Evolutionary conservation across 176 grass and related monocot genomes (phyloP).

Genomic region (Elymus sibiricus): DNA sequence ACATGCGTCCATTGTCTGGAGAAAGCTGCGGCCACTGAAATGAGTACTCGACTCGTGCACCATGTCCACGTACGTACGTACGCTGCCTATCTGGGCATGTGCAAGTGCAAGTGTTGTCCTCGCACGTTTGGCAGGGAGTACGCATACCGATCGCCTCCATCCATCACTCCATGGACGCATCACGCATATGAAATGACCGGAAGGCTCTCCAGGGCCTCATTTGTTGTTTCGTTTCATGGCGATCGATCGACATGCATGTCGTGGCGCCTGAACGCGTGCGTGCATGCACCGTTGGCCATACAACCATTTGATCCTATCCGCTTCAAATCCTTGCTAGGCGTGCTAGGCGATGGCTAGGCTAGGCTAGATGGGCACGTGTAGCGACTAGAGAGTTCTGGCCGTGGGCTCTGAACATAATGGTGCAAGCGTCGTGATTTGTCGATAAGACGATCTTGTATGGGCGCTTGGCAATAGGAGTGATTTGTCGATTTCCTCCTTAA

Average conservation of each 20-base stretch:
- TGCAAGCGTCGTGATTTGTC: neutral
- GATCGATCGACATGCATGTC: neutral
- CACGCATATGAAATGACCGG: neutral
- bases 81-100: neutral
- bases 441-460: neutral
- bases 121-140: neutral
- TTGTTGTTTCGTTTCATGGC: neutral
- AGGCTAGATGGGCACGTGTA: neutral
- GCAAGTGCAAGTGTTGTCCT: neutral
- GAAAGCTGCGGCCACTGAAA: neutral
- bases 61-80: no score
- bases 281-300: neutral
- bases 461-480: no score
- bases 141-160: neutral
- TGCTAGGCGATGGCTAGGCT: no score
- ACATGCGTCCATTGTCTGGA: neutral
- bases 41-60: neutral
- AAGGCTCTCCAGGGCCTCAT: neutral
- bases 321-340: no score
- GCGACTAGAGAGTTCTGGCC: neutral
- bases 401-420: neutral
- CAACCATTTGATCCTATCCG: neutral
- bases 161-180: neutral
- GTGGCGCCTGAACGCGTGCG: neutral
- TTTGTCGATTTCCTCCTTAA: no score